Base-by-base conservation (phyloP, 1,284 basidiomycete species). In the Moesziomyces parantarcticus region DNA sequence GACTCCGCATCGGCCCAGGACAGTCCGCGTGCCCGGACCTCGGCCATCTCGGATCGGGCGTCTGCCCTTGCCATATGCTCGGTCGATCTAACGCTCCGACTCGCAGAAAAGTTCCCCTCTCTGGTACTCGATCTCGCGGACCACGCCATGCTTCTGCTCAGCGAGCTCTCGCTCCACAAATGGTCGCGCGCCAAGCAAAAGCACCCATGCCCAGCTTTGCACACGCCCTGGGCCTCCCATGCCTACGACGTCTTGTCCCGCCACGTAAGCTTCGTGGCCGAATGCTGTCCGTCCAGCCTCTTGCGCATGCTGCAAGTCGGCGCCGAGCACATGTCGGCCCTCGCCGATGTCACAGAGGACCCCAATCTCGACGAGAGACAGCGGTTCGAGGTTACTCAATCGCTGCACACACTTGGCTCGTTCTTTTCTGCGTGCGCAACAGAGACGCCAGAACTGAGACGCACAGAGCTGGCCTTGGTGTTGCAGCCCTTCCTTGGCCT, bases 141-240 rank as follows among this genome's bases (percentile, higher is more conserved):
- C 14, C 50, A 62, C 21, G 63, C 59, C 11, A 47, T 63, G 18
- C 56, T 62, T 7, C 25, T 64, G 20, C 36, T 72, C 18, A 44
- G 43, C 49, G 59, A 72, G 46, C 58, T 66, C 46, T 22, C 59
- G n/a, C 51, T 51, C 9, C 69, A 72, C 40, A 36, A 41, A 14
- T 72, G 69, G 69, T 67, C 63, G 11, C 58, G 59, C 29, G 59
- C 59, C 22, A 68, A 62, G 65, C 65, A 62, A 21, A 54, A 41
- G 6, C 21, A 46, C 14, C 5, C 52, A 3, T 23, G n/a, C 7
- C 59, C 65, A 1, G 44, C 55, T 3, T 23, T 53, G 32, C 46
- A 62, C 3, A 58, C 48, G 48, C 44, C 65, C 23, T 48, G 42
- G 43, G 51, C 65, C 25, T 25, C 55, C 1, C 46, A 68, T 10